A percentile compares a stretch with the other conserved stretches of the same genome.
phyloP scores from a whole-genome alignment of 1,284 basidiomycete genomes.

The Takashimella tepidaria region DNA sequence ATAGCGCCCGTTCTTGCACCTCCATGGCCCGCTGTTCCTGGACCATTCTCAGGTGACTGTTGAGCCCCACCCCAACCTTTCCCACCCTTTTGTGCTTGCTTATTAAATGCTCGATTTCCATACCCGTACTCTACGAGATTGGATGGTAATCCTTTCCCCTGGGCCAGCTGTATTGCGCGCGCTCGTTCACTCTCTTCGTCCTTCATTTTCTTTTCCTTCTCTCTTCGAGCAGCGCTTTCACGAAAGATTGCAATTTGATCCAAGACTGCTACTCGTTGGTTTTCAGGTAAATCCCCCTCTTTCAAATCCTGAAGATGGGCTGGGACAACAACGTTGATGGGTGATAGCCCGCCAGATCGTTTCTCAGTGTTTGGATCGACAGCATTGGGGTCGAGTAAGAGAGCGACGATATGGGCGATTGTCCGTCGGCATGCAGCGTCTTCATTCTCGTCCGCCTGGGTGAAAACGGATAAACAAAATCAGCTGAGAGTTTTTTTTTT shows the following conservation, averaged over 20 bases:
- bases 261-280: constrained; percentile 85
- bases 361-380: constrained; percentile 50
- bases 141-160: constrained; percentile 4
- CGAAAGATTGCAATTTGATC: constrained; percentile 92
- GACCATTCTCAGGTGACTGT: constrained; percentile 1
- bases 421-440: constrained; percentile 40
- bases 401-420: constrained; percentile 43
- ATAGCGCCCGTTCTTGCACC: neutral
- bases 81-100: constrained; percentile 15
- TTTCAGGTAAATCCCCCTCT: constrained; percentile 92
- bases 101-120: constrained; percentile 19
- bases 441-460: constrained; percentile 44
- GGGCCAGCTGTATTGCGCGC: neutral
- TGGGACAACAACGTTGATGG: constrained; percentile 62
- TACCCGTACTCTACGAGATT: constrained; percentile 31
- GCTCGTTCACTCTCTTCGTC: constrained; percentile 49
- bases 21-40: constrained; percentile 1
- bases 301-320: constrained; percentile 91
- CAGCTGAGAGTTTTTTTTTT: no score
- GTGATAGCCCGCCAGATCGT: constrained; percentile 45
- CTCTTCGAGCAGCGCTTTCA: constrained; percentile 76
- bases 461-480: neutral
- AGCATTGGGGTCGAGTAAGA: constrained; percentile 41
- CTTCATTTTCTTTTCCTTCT: constrained; percentile 73
- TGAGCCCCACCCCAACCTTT: constrained; percentile 7